Evolutionary conservation across 1,284 basidiomycete species (phyloP), one percentile per base, ranked within the genome.

Genomic region (Moesziomyces parantarcticus): DNA sequence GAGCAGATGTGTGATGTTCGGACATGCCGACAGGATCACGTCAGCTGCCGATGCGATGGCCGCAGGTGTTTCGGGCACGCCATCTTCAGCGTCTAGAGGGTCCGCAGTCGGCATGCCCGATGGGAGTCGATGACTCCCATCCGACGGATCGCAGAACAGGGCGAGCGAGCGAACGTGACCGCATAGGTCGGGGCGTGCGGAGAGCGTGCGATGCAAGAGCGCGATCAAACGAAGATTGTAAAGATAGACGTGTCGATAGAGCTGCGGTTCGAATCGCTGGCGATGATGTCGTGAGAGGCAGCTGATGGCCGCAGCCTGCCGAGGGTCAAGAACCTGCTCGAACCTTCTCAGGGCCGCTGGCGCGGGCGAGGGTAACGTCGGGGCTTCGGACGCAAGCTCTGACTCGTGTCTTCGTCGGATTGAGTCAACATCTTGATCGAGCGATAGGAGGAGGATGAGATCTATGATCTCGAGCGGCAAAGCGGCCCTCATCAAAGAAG

Each of bases 391-490:
- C 16, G 36, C 14, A 18, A 39, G 36, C 36, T 8, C 11, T 14
- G 36, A 3, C 36, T 39, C 36, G 18, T 14, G 29, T 21, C 11
- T 5, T 23, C 29, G 32, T n/a, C 26, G 40, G 25, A 13, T 21
- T 5, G 13, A 11, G 11, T 29, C 29, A 25, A 40, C 21, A 3
- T 25, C 36, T 13, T 32, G 29, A 3, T 53, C 44, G 10, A 71
- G 32, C 3, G 68, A 71, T 0, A 48, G 40, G 4, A n/a, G 40
- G 6, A 71, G 62, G 45, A 71, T 66, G 52, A 71, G 54, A 50
- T 71, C 68, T 20, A 71, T 56, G 49, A 71, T 53, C 62, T 71
- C 62, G 23, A 66, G 22, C 1, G 68, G 68, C 40, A 71, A 42
- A 51, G 39, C 36, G 11, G 22, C 47, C 50, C 22, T 48, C 54